Evolutionary conservation across 208 protist genomes (phyloP), one percentile per base, ranked within the genome.

Genomic region (Angomonas ambiguus): DNA sequence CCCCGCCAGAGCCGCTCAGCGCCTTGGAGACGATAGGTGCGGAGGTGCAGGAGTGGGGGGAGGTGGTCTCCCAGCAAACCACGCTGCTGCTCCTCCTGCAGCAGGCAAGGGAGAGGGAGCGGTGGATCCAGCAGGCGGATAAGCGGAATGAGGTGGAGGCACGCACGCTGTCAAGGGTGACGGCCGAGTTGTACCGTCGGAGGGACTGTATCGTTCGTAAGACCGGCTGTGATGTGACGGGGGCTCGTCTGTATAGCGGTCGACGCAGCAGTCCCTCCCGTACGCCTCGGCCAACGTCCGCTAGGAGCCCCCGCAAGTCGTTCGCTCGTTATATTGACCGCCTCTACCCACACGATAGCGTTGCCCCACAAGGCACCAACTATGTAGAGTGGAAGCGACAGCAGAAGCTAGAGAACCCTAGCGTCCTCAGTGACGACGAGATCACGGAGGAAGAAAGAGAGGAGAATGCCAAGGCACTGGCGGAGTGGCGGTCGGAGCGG

Each of bases 401-500:
- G 67, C n/a, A 58, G 24, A 67, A 62, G 35, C 45, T 20, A 3
- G 22, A 51, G 25, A 27, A 22, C 42, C n/a, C 58, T 49, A 80
- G 70, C 48, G 79, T 72, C 25, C 59, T 80, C 60, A 79, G 72
- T 60, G 80, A 78, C 34, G 77, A 82, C 16, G 78, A 78, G 31
- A 38, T 80, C 38, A 69, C 69, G 0, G 65, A 66, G 16, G 58
- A 35, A 0, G 79, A 87, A 35, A 22, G 28, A n/a, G 53, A 42
- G 6, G 60, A 51, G 28, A 65, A 80, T 42, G 67, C 67, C 22
- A 10, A 45, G 28, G 81, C 82, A 22, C 20, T 80, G 25, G 58
- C 71, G 42, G 63, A 27, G 30, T 94, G 88, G 85, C 65, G 74
- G 24, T 48, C 69, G 28, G 85, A 91, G 74, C 81, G 85, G 31